Percentiles rank a stretch among this genome's conserved stretches.
These are phyloP conservation scores for Erythrobasidium hasegawianum DNA, from an alignment of 1,284 basidiomycete species.

Conservation along the genomic window DNA sequence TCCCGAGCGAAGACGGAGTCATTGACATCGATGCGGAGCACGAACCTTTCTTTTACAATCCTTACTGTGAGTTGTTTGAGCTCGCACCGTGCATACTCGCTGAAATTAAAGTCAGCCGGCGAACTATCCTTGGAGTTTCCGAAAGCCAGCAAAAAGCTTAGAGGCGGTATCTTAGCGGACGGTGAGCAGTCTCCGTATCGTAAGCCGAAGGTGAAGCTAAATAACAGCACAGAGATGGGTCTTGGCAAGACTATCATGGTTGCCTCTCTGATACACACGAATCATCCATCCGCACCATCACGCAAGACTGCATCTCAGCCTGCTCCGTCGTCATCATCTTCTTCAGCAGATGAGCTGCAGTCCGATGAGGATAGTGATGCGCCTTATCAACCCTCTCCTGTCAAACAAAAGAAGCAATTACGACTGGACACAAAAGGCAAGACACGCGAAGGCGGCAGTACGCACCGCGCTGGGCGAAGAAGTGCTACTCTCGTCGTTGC, in stretches of 20 bases:
- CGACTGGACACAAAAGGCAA: constrained; percentile 1
- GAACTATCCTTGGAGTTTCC: constrained; percentile 86
- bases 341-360: constrained; percentile 31
- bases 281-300: constrained; percentile 44
- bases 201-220: no score
- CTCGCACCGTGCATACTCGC: background rate
- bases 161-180: constrained; percentile 80
- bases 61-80: constrained; percentile 37
- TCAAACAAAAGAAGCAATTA: background rate
- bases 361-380: constrained; percentile 36
- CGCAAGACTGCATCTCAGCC: background rate
- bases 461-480: constrained; percentile 40
- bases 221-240: constrained; percentile 58
- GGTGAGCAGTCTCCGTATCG: constrained; percentile 54
- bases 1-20: constrained; percentile 4
- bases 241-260: constrained; percentile 99
- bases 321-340: background rate
- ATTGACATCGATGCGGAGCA: constrained; percentile 43
- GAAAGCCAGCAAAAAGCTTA: constrained; percentile 68
- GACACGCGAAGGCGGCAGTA: background rate
- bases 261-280: constrained; percentile 81
- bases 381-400: background rate
- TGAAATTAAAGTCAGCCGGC: constrained; percentile 55
- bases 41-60: constrained; percentile 64
- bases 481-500: constrained; percentile 83